These are phyloP conservation scores for Fusarium protoensiforme DNA, from an alignment of 2,329 filamentous ascomycete species.

Conservation along the genomic window DNA sequence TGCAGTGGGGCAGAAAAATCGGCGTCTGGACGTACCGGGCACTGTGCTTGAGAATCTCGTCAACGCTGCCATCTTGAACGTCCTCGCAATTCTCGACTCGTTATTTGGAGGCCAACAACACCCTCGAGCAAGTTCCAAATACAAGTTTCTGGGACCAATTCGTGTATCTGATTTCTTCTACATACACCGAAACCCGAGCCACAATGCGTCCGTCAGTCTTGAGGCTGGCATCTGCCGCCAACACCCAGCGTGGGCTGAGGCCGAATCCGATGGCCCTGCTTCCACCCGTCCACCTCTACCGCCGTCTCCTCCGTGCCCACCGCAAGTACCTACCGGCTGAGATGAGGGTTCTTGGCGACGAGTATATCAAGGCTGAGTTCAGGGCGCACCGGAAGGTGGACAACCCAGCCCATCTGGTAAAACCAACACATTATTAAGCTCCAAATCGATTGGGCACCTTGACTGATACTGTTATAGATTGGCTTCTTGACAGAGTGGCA, in stretches of 20 bases:
- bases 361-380: constrained; percentile 95
- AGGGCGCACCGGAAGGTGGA: constrained; percentile 84
- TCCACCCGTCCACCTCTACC: constrained; percentile 89
- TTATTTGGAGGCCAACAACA: neutral
- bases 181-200: neutral
- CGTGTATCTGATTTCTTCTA: neutral
- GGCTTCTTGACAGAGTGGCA: constrained; percentile 98
- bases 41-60: constrained; percentile 37
- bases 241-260: constrained; percentile 46
- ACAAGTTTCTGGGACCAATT: neutral
- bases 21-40: constrained; percentile 12
- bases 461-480: constrained; percentile 66
- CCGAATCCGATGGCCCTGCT: constrained; percentile 73
- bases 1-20: constrained; percentile 37
- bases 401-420: constrained; percentile 90
- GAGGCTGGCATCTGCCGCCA: constrained; percentile 52
- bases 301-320: constrained; percentile 87
- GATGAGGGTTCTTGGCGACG: constrained; percentile 85
- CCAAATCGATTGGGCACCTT: neutral
- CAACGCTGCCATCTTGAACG: constrained; percentile 18
- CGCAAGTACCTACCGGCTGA: constrained; percentile 80
- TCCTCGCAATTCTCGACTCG: constrained; percentile 9
- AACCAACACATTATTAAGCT: constrained; percentile 40
- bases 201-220: constrained; percentile 44
- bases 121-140: neutral